Base-by-base conservation (phyloP, 2,329 filamentous ascomycete species). In the Arachnopeziza araneosa region DNA sequence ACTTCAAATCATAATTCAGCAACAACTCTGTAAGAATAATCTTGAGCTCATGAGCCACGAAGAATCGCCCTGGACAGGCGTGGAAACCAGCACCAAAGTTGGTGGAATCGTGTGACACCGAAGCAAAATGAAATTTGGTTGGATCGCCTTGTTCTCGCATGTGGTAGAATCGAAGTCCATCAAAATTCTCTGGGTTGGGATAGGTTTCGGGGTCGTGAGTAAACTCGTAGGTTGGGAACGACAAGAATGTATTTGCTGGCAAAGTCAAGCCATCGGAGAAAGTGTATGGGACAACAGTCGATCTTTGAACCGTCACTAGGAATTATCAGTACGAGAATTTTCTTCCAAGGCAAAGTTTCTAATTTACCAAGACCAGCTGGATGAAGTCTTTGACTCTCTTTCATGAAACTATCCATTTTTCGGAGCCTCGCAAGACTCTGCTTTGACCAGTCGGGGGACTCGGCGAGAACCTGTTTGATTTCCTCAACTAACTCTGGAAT, bases 51-150 rank as follows among this genome's bases (percentile, higher is more conserved):
- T 73, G 73, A n/a, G 68, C 69, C 2, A 74, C 74, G 52, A 77
- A 71, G 66, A 78, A 78, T 0, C 76, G 67, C 0, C 76, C 76
- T 0, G 77, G 77, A 36, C 77, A 79, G 10, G 76, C 75, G 58
- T 77, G 75, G 44, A 70, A 68, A 17, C 76, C 76, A 60, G 77
- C 72, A 1, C 76, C 76, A 58, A 77, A 78, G 21, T 62, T 57
- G 44, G 70, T 66, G 52, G 66, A 69, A 2, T 72, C 68, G 23
- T 63, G 56, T 22, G 55, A 70, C 2, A 73, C 75, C 19, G 72
- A 72, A 14, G 72, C 71, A 44, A 75, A 72, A 57, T 76, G 74
- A 67, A 71, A 71, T 26, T 67, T 62, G 49, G 65, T 67, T 52
- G 66, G 65, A 1, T 58, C 52, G 9, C 64, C 67, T 12, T 32